Evolutionary conservation across 2,329 filamentous ascomycete species (phyloP), one percentile per base, ranked within the genome.

Genomic region (Xylariaceae sp.): DNA sequence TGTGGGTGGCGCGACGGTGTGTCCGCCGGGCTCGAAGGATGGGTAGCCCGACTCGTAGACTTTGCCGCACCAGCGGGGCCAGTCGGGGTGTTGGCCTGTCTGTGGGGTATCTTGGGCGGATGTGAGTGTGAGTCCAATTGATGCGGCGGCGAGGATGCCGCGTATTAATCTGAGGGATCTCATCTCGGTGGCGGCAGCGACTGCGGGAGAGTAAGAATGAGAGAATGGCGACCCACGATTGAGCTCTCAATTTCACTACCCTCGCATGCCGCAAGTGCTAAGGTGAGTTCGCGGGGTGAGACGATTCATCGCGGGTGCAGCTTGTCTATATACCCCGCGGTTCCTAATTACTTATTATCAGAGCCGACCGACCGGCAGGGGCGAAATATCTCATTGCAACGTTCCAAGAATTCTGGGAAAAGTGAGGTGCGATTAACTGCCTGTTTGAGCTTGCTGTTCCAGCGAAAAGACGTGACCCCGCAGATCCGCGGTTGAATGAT

Each of bases 61-160:
- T 51, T 80, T 80, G 16, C 78, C 78, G 56, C 78, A 81, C 78
- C 78, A 80, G 40, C 77, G 69, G 11, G 74, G 74, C 77, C 75
- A 78, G 43, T 77, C 76, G 1, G 74, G 67, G 56, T 79, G 73
- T 11, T 74, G 67, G 2, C 77, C 77, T 2, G 76, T 65, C n/a
- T 69, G 56, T 1, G 76, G 62, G 34, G 62, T 57, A n/a, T 62
- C 62, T 19, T 68, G 65, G 1, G 66, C 65, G 21, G 26, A 26
- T 3, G 33, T 50, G 9, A 17, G 6, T 2, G n/a, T n/a, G n/a
- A n/a, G n/a, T n/a, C 37, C 33, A 9, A 37, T 24, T 9, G 34
- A 29, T 1, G 51, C 34, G 5, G 45, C 58, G 40, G 54, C 40
- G 1, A 58, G 21, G 1, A 45, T 6, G 44, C 53, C 45, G 49